Evolutionary conservation across 1,139 yeast species (phyloP), one percentile per base, ranked within the genome.

Genomic region (Geotrichum restrictum): DNA sequence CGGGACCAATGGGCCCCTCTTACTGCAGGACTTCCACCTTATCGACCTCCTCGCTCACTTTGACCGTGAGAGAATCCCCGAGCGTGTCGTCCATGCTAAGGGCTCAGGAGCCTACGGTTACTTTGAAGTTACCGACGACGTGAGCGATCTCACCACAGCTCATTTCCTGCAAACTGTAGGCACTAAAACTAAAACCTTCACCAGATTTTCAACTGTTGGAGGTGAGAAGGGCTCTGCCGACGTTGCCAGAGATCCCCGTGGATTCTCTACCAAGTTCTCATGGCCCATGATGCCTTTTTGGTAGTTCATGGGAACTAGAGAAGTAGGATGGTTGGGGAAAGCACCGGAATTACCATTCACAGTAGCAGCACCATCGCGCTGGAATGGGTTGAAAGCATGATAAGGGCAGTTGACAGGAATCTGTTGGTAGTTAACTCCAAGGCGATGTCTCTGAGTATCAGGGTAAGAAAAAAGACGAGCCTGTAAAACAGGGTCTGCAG

Each of bases 171-270:
- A 79, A 69, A 75, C 81, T 49, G 75, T 82, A 49, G 95, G 95
- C 65, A 84, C 84, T 73, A 85, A 83, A 73, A 85, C 93, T 62
- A 79, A 78, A 65, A 74, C 81, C 59, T 78, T 86, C 63, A 81
- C 88, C 51, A 79, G 96, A 67, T 88, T 87, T 74, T 85, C 94
- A 62, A 86, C 95, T 48, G 96, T 88, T 52, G 95, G 95, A 63
- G 95, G 95, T 60, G 95, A 88, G 72, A 72, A 73, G 57, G 96
- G 95, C 54, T 80, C 89, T 49, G 82, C 95, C 38, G 95, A 88
- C 68, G 76, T 93, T 45, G 93, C 88, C 46, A 82, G 96, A 74
- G 96, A 88, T 68, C 95, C 95, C 60, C 80, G 95, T 73, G 96
- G 96, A 27, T 87, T 86, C 70, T 75, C 94, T 51, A 81, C 85